Base-by-base conservation (phyloP, 371 early-diverging fungal species). In the Mucor lusitanicus region DNA sequence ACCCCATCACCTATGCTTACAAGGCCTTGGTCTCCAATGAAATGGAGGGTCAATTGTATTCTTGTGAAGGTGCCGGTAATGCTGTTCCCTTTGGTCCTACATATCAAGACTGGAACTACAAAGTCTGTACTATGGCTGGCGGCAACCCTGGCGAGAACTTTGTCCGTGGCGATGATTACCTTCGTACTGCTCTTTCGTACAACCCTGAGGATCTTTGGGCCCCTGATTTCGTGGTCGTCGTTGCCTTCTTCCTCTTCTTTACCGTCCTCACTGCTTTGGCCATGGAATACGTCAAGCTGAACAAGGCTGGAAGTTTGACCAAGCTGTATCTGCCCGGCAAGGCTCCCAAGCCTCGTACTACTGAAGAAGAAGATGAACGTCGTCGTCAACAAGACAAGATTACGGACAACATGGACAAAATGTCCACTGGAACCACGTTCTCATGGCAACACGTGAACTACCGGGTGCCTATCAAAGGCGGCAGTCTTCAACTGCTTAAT, bases 11-110 rank as follows among this genome's bases (percentile, higher is more conserved):
- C 0, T 92, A 91, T 65, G 90, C 83, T 0, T 87, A 88, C 76
- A 85, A 88, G 68, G 88, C 91, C 3, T 77, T 94, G 27, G 67
- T 92, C 21, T 78, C 84, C 21, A 92, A 92, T 70, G 94, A 94
- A 75, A 91, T 90, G 87, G 65, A 73, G 5, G 86, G 87, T n/a
- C 75, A 87, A 33, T 12, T 50, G 3, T 86, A 88, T 42, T 77
- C 80, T n/a, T 91, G 92, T 61, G 74, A 78, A 48, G 72, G 69
- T 25, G 1, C 28, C 3, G 74, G 77, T 3, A 74, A 76, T 44
- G 61, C 90, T 50, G 71, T 89, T n/a, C 92, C 92, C 1, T 64
- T 53, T 56, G 92, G 90, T 7, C 84, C 84, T 6, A 72, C 73
- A 0, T 89, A 89, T 30, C 73, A 70, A 56, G 75, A 82, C 21